Evolutionary conservation across 1,139 yeast genomes (phyloP).

Genomic region (Kodamaea plutei): DNA sequence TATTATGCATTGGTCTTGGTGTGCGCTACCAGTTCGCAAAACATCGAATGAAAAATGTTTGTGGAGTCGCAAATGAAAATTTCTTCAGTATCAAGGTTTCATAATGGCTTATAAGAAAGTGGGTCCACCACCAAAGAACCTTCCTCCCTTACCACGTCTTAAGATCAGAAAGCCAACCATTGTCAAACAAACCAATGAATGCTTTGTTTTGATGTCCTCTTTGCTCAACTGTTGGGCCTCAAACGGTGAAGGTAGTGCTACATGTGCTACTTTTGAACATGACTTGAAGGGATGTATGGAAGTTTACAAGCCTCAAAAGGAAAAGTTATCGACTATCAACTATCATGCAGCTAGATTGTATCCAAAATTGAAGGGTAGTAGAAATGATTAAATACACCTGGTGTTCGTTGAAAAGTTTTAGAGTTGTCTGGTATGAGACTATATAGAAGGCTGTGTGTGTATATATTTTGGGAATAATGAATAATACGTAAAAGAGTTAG

Average conservation of each 20-base stretch:
- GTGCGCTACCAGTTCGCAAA: too few species aligned
- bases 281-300: constrained; percentile 48
- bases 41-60: background rate
- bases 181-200: constrained; percentile 61
- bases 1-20: too few species aligned
- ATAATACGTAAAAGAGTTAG: too few species aligned
- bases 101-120: constrained; percentile 28
- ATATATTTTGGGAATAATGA: constrained; percentile 4
- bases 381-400: constrained; percentile 62
- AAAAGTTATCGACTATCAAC: constrained; percentile 53
- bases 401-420: too few species aligned
- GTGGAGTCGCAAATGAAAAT: constrained; percentile 3
- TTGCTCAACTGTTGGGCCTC: constrained; percentile 95
- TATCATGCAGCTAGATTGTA: constrained; percentile 81
- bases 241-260: constrained; percentile 75
- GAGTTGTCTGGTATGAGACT: too few species aligned
- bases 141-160: constrained; percentile 76
- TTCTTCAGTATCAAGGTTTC: too few species aligned
- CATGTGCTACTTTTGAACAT: constrained; percentile 59
- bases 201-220: constrained; percentile 78
- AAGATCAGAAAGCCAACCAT: constrained; percentile 64
- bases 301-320: constrained; percentile 43
- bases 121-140: constrained; percentile 28
- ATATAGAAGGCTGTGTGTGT: too few species aligned
- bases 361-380: constrained; percentile 72